Base-by-base conservation (phyloP, 192 early-diverging fungal species). In the Linnemannia hyalina region DNA sequence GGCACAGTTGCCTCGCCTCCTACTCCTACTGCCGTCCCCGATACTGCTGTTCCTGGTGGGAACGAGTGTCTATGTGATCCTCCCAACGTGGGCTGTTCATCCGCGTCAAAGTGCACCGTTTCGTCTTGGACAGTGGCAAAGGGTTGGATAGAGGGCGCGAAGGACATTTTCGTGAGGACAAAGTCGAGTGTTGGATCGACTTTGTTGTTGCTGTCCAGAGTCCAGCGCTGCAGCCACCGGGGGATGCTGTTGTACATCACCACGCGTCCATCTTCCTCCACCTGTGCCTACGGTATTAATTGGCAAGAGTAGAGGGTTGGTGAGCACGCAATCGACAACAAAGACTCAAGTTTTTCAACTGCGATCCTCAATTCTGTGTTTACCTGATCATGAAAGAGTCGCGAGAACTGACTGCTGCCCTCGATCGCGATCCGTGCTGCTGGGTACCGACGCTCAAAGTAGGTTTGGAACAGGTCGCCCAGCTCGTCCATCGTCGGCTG, bases 181-280 rank as follows among this genome's bases (percentile, higher is more conserved):
- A 85, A 85, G 11, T 80, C 73, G 10, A 85, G 74, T 44, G 75
- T 70, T 23, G 82, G 69, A 18, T 85, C 82, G 0, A 69, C 42
- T 32, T 69, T 69, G 40, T 85, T 79, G 23, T 74, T 63, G 23
- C 70, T 75, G 47, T 85, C 82, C 35, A 85, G 36, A 10, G 78
- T 85, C 82, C 82, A 85, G 13, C 78, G 77, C 55, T 80, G 82
- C 9, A 85, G 47, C 82, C 82, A 85, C 38, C 77, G 46, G 8
- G 82, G 82, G 9, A 85, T 69, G 35, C 69, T 85, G 46, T 85
- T 85, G 46, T 80, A 85, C 82, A 85, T 85, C 55, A 80, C 82
- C 23, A 85, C 74, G 36, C 71, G 73, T 20, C 82, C 82, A 52
- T 85, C 82, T 68, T 85, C 74, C 46, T 79, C 63, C 1, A 85